These are phyloP conservation scores for Ambrosia hybrid DNA, from an alignment of 140 eudicot species.

Conservation along the genomic window DNA sequence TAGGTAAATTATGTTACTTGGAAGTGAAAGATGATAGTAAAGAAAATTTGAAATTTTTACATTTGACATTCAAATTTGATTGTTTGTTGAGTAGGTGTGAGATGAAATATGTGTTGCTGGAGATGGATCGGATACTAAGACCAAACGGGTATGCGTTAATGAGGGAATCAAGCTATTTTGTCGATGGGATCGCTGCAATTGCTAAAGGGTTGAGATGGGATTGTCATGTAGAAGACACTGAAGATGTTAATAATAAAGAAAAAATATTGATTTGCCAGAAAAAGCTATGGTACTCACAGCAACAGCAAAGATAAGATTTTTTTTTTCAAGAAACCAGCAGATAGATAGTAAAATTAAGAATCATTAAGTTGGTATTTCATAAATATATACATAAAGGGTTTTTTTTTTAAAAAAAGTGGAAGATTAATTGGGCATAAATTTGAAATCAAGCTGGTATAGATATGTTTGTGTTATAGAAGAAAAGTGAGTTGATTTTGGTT, in stretches of 20 bases:
- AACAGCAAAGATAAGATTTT: conserved; percentile 22
- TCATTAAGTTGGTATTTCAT: conserved; percentile 25
- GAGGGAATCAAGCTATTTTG: conserved; percentile 59
- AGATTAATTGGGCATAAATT: conserved; percentile 21
- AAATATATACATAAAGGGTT: conserved; percentile 9
- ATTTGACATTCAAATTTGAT: conserved; percentile 9
- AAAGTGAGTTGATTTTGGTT: conserved; percentile 19
- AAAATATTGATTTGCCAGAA: conserved; percentile 52
- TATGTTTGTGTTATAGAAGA: conserved; percentile 35
- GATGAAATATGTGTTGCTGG: conserved; percentile 67
- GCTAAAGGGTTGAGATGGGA: conserved; percentile 75
- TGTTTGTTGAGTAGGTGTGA: conserved; percentile 48
- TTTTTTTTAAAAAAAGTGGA: neutral
- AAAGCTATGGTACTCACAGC: conserved; percentile 45
- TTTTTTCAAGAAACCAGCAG: conserved; percentile 25
- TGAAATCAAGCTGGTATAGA: conserved; percentile 21
- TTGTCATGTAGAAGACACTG: conserved; percentile 58
- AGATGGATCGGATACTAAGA: conserved; percentile 72
- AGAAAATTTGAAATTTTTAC: conserved; percentile 4
- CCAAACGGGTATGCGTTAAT: conserved; percentile 64
- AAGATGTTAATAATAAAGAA: conserved; percentile 44
- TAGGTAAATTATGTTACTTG: conserved; percentile 39
- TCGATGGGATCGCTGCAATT: conserved; percentile 42
- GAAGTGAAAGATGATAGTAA: neutral
- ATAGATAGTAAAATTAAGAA: conserved; percentile 16